These are phyloP conservation scores for Candida manassasensis DNA, from an alignment of 805 yeast genomes.

Conservation along the genomic window DNA sequence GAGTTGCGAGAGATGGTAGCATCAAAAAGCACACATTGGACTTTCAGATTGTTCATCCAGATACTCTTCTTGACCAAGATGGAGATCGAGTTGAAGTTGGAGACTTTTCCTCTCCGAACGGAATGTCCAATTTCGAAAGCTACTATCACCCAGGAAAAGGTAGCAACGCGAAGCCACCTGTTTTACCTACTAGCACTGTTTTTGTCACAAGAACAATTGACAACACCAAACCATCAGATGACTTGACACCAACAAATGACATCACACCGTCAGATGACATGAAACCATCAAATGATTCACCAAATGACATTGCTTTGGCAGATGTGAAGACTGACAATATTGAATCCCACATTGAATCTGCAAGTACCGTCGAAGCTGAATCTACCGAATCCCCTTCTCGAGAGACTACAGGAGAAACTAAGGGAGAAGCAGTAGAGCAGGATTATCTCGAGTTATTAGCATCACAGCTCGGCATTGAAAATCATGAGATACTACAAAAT, in stretches of 20 bases:
- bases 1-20: constrained; percentile 21
- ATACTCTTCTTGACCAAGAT: constrained; percentile 24
- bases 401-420: too few relatives aligned
- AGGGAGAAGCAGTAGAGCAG: background rate
- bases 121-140: constrained; percentile 25
- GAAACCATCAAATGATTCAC: background rate
- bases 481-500: constrained; percentile 1
- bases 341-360: background rate
- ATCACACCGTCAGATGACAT: background rate
- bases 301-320: background rate
- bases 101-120: constrained; percentile 18
- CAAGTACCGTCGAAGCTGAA: background rate
- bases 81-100: constrained; percentile 22
- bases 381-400: background rate
- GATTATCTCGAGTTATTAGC: constrained; percentile 2
- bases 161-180: background rate
- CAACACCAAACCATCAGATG: constrained; percentile 1
- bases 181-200: background rate
- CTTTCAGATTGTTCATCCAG: constrained; percentile 27
- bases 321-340: too few relatives aligned
- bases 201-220: constrained; percentile 1
- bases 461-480: constrained; percentile 4
- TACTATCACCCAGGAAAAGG: constrained; percentile 7
- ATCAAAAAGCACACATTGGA: constrained; percentile 10
- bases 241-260: background rate